Evolutionary conservation across 352 stramenopile species (phyloP).

Genomic region (Pelagophyceae sp.): DNA sequence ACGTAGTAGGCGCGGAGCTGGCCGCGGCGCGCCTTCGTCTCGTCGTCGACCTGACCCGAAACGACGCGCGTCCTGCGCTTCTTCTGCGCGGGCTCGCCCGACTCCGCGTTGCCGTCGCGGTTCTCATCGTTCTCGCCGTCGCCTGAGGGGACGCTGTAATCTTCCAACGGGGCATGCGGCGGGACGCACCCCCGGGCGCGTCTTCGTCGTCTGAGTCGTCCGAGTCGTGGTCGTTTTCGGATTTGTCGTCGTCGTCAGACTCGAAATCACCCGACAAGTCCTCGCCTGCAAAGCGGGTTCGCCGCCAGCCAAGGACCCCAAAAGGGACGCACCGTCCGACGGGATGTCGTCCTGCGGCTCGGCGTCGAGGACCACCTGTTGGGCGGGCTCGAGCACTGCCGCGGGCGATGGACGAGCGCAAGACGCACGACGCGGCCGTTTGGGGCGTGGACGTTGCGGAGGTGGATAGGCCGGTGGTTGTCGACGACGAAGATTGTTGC

Average conservation of each 20-base stretch:
- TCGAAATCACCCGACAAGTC: slow-evolving; percentile 45
- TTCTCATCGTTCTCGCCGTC: slow-evolving; percentile 20
- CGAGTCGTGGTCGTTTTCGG: slow-evolving; percentile 9
- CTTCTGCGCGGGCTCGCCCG: slow-evolving; percentile 30
- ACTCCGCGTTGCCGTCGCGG: slow-evolving; percentile 25
- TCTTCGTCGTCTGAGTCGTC: neutral
- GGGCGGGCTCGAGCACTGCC: neutral
- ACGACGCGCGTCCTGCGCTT: too few species aligned
- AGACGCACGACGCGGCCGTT: slow-evolving; percentile 40
- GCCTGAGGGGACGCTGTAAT: too few species aligned
- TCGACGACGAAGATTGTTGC: slow-evolving; percentile 87
- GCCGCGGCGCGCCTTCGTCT: too few species aligned
- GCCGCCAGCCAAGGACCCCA: neutral
- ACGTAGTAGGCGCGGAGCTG: slow-evolving; percentile 85
- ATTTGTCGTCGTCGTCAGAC: slow-evolving; percentile 41
- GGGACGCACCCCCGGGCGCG: too few species aligned
- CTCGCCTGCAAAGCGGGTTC: slow-evolving; percentile 29
- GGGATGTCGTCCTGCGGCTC: slow-evolving; percentile 7
- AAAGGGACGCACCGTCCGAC: slow-evolving; percentile 22
- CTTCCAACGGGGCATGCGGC: too few species aligned
- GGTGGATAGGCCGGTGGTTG: slow-evolving; percentile 84
- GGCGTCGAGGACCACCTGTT: slow-evolving; percentile 8
- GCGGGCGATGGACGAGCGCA: neutral
- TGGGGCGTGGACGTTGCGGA: slow-evolving; percentile 85
- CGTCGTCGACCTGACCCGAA: too few species aligned